These are phyloP conservation scores for Gentiana macrophylla DNA, from an alignment of 257 asterid genomes.

Conservation along the genomic window DNA sequence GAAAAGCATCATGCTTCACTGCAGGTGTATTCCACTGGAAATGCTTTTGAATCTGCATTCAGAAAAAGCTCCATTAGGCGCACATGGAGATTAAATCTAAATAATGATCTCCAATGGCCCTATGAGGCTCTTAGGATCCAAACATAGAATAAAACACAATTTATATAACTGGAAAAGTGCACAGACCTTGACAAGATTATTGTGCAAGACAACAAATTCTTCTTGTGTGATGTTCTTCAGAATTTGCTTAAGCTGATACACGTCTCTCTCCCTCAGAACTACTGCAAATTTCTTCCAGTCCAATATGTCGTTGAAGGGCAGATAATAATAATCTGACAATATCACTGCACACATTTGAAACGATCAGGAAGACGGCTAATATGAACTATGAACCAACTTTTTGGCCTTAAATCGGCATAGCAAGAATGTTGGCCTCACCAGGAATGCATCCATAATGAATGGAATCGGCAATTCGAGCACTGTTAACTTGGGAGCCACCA, in stretches of 20 bases:
- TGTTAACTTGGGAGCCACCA: constrained; percentile 99
- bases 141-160: neutral
- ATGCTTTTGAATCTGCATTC: constrained; percentile 72
- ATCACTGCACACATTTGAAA: constrained; percentile 46
- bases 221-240: constrained; percentile 67
- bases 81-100: neutral
- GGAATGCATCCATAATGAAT: constrained; percentile 97
- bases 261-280: constrained; percentile 76
- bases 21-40: constrained; percentile 96
- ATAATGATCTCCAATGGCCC: neutral
- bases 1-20: constrained; percentile 61
- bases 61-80: neutral
- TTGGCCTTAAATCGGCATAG: neutral
- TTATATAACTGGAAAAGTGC: neutral
- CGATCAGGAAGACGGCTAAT: too few relatives aligned
- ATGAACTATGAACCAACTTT: too few relatives aligned
- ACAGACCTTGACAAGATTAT: constrained; percentile 82
- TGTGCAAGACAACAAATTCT: constrained; percentile 65
- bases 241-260: constrained; percentile 80
- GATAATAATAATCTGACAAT: constrained; percentile 84
- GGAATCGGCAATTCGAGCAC: constrained; percentile 97
- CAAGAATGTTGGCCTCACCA: constrained; percentile 43
- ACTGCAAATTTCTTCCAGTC: constrained; percentile 82
- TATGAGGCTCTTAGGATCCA: neutral
- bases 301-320: constrained; percentile 87